Evolutionary conservation across 768 basidiomycete genomes (phyloP), one percentile per base, ranked within the genome.

Genomic region (Mrakia hoshinonis): DNA sequence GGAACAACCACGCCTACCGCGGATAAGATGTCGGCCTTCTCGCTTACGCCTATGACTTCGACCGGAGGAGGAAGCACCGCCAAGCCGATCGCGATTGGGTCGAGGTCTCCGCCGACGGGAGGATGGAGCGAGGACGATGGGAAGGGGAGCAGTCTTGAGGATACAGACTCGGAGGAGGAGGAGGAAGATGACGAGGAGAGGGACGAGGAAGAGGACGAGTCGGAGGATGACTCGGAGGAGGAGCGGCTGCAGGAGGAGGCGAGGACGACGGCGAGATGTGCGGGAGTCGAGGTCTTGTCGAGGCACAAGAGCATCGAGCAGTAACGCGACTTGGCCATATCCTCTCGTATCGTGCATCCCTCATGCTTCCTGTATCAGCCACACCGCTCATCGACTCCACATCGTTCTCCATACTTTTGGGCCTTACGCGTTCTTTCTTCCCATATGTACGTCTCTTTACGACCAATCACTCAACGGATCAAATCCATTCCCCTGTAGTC

Each of bases 211-310:
- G 67, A 68, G 13, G 54, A 55, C 1, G 64, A 66, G 2, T 54
- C 60, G 13, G 34, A 55, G 29, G 61, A 46, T 20, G 70, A 64
- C 26, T 38, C 47, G 31, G 70, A 72, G 34, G 70, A 72, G 70
- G 70, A 65, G 29, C 43, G 62, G 43, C 11, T 55, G 38, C 43
- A 36, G 12, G 62, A 60, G 38, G 67, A 68, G 58, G 67, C 67
- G 26, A 68, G 70, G n/a, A 52, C 24, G n/a, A 72, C 70, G 9
- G 70, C 70, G 26, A n/a, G 47, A 12, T 65, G 64, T 24, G 70
- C 70, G 1, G 70, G 70, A 22, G 55, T 72, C 36, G 70, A 72
- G 46, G 70, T 72, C 46, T 52, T 72, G 7, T 67, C 65, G 29
- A 39, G 70, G 36, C 70, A 72, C 55, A 66, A 72, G 43, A 67